Percentiles rank a stretch among this genome's conserved stretches.
Conservation (phyloP, 805 yeast species). For the Zygosaccharomyces lentus region DNA sequence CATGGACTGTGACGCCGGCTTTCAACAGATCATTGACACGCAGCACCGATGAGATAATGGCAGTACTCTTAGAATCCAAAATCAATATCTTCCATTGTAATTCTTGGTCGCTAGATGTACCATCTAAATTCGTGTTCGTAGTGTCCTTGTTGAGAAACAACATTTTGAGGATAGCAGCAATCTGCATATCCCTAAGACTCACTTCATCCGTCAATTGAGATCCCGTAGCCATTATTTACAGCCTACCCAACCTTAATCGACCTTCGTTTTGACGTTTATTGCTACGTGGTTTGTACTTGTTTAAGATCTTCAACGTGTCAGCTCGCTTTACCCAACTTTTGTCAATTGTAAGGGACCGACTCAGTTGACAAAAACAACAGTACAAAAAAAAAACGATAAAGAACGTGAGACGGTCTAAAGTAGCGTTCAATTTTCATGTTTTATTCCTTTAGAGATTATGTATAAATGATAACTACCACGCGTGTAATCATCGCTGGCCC, state of each 20-base stretch:
- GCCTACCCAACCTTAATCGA: background rate
- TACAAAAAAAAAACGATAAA: background rate
- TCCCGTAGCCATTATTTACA: constrained; percentile 8
- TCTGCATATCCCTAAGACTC: constrained; percentile 42
- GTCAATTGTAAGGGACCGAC: too few species aligned
- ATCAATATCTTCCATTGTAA: constrained; percentile 88
- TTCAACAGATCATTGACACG: constrained; percentile 86
- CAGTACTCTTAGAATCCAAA: constrained; percentile 75
- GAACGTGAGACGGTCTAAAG: background rate
- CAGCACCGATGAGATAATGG: constrained; percentile 83
- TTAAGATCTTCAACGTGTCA: constrained; percentile 1
- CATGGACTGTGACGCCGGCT: constrained; percentile 89
- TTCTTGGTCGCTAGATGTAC: constrained; percentile 57
- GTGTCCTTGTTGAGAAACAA: constrained; percentile 71
- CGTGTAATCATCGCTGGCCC: constrained; percentile 31
- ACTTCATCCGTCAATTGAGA: constrained; percentile 24
- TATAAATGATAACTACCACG: background rate
- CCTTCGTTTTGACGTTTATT: background rate
- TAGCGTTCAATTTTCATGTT: too few species aligned
- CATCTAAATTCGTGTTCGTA: constrained; percentile 47
- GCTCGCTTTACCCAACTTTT: background rate
- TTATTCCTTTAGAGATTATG: background rate
- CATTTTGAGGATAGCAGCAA: constrained; percentile 65
- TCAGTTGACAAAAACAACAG: background rate
- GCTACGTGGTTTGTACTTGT: constrained; percentile 1